Evolutionary conservation across 2,329 filamentous ascomycete genomes (phyloP).

Genomic region (Arthrobotrys conoides): DNA sequence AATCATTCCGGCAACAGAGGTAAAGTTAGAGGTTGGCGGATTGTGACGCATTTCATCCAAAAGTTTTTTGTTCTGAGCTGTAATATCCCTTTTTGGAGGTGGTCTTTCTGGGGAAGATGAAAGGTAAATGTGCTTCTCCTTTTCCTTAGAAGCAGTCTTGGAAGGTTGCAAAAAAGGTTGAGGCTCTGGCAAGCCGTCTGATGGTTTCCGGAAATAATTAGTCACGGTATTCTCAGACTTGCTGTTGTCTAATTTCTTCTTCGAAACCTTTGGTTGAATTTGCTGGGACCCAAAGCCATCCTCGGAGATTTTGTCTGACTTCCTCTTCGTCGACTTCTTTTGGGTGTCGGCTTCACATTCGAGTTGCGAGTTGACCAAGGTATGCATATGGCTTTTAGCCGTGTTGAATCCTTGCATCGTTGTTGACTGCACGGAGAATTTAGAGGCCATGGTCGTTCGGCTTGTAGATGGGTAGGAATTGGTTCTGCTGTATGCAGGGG

Average conservation of each 20-base stretch:
- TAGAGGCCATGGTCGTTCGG: constrained; percentile 41
- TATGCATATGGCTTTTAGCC: constrained; percentile 63
- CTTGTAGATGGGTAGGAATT: constrained; percentile 42
- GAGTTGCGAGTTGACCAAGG: constrained; percentile 64
- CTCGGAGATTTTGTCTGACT: constrained; percentile 47
- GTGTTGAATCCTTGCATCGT: constrained; percentile 62
- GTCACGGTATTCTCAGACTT: constrained; percentile 61
- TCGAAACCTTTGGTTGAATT: constrained; percentile 28
- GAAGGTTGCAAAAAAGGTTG: neutral
- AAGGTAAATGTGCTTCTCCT: constrained; percentile 45
- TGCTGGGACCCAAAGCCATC: constrained; percentile 33
- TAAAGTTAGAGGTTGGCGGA: constrained; percentile 37
- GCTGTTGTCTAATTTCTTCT: constrained; percentile 39
- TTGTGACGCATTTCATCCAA: constrained; percentile 36
- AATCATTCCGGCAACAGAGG: constrained; percentile 25
- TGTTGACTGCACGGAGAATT: constrained; percentile 37
- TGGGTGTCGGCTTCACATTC: constrained; percentile 61
- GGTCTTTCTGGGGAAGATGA: constrained; percentile 55
- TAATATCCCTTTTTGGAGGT: constrained; percentile 20
- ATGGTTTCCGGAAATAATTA: constrained; percentile 62
- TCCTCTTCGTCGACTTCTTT: constrained; percentile 50
- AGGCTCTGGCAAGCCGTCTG: constrained; percentile 21
- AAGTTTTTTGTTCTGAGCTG: constrained; percentile 29
- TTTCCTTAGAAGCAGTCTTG: neutral
- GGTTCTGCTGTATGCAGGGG: constrained; percentile 49